Conservation (phyloP, 179 eudicot species). For the Drosera spatulata region DNA sequence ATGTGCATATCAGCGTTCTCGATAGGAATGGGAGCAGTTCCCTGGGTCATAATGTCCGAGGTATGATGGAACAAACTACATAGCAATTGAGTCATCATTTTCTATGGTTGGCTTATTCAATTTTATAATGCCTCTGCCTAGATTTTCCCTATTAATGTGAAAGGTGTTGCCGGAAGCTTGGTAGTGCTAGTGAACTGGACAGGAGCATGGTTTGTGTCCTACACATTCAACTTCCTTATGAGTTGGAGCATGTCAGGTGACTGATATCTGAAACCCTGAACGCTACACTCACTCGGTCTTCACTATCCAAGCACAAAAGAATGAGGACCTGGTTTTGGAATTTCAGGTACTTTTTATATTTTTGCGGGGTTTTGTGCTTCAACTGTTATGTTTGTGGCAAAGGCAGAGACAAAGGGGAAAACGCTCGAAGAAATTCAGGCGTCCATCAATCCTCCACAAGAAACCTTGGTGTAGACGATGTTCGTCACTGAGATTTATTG, state of each 20-base stretch:
- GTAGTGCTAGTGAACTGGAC: constrained; percentile 76
- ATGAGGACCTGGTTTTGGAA: background rate
- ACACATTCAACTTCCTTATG: constrained; percentile 81
- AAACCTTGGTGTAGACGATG: too few species aligned
- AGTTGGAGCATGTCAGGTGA: constrained; percentile 46
- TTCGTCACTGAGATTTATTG: too few species aligned
- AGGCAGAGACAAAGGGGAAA: constrained; percentile 73
- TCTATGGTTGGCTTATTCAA: background rate
- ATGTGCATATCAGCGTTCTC: constrained; percentile 41
- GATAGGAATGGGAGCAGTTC: constrained; percentile 68
- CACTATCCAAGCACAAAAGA: too few species aligned
- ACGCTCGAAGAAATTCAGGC: constrained; percentile 75
- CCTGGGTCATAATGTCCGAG: constrained; percentile 83
- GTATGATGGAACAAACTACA: constrained; percentile 12
- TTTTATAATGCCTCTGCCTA: constrained; percentile 5
- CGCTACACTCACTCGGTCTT: too few species aligned
- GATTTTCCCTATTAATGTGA: constrained; percentile 83
- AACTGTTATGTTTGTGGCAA: constrained; percentile 58
- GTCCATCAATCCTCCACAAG: constrained; percentile 25
- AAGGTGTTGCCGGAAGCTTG: constrained; percentile 74
- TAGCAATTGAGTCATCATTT: background rate
- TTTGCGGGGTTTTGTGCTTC: constrained; percentile 35
- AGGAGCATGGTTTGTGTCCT: constrained; percentile 79
- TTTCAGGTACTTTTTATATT: constrained; percentile 46
- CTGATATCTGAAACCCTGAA: too few species aligned